These are phyloP conservation scores for Blepharisma japonicum DNA, from an alignment of 73 alveolate species.

Conservation along the genomic window DNA sequence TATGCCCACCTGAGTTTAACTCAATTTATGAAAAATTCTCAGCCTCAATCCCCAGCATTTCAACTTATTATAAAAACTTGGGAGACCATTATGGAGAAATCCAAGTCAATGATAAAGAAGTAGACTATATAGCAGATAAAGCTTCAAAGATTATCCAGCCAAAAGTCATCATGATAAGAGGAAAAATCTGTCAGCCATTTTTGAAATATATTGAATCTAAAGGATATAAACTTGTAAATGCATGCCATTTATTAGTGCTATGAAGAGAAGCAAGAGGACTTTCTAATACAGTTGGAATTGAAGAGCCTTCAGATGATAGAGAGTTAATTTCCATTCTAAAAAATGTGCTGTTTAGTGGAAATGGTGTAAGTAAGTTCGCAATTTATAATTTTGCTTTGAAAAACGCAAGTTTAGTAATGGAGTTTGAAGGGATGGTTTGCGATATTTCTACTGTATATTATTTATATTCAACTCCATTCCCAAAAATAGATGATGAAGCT, in stretches of 20 bases:
- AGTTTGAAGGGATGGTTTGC: slow-evolving; percentile 1
- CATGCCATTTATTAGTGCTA: background rate
- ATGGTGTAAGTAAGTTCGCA: slow-evolving; percentile 9
- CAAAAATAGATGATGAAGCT: background rate
- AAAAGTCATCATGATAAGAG: slow-evolving; percentile 45
- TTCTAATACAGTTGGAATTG: background rate
- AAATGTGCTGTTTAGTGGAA: slow-evolving; percentile 4
- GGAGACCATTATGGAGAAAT: slow-evolving; percentile 31
- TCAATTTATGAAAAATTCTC: slow-evolving; percentile 35
- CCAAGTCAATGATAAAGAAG: slow-evolving; percentile 48
- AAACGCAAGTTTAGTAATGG: background rate
- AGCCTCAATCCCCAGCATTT: slow-evolving; percentile 31
- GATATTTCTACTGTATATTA: slow-evolving; percentile 2
- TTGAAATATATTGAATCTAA: background rate
- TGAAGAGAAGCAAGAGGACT: slow-evolving; percentile 23
- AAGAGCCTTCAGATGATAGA: background rate
- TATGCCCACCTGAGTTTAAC: slow-evolving; percentile 42
- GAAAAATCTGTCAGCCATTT: background rate
- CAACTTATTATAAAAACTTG: slow-evolving; percentile 33
- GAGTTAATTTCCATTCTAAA: slow-evolving; percentile 5
- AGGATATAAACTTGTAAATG: slow-evolving; percentile 22
- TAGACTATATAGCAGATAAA: slow-evolving; percentile 22
- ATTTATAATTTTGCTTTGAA: slow-evolving; percentile 8
- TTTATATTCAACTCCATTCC: background rate
- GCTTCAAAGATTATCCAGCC: slow-evolving; percentile 42